Evolutionary conservation across 768 basidiomycete genomes (phyloP), one percentile per base, ranked within the genome.

Genomic region (Pholiota microspora): DNA sequence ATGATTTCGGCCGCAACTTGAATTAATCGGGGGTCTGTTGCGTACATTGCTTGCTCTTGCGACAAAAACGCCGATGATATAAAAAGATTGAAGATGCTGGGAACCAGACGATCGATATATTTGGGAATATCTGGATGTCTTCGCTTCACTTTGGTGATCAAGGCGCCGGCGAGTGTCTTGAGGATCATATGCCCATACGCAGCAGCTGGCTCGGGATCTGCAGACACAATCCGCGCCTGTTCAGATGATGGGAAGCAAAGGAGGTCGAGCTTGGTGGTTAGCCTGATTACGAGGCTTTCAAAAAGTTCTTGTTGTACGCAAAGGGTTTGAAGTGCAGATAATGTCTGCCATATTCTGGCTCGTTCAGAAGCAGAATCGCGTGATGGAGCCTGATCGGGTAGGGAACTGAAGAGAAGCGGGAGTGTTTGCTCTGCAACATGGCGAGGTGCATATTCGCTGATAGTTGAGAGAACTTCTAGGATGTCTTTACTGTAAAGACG

Each of bases 181-280:
- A 98, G 77, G 28, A 98, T 77, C 27, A 94, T 84, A 70, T 94
- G 92, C 1, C 84, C 86, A 65, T 96, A 98, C 9, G 93, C 89
- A 0, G 90, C 84, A n/a, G 69, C 72, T 10, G 84, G 79, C 66
- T 94, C 89, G 2, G 61, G 32, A 31, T 84, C 82, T 4, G 65
- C 65, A 38, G 52, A 46, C 12, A 58, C 27, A 7, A 32, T n/a
- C 21, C 15, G 12, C 4, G 44, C 31, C 3, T 56, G 67, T 9
- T 58, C 61, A 2, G 53, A 31, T 36, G 68, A 55, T 4, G 74
- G 64, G 42, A 78, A 66, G 59, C 84, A 85, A n/a, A 89, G 68
- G 0, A 88, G 63, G 46, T 92, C 88, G 27, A 98, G 74, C 68
- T 92, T 92, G 3, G 87, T 81, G 2, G 77, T 81, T 21, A 97